phyloP scores from a whole-genome alignment of 1,139 yeast genomes.

The Lodderomyces beijingensis region DNA sequence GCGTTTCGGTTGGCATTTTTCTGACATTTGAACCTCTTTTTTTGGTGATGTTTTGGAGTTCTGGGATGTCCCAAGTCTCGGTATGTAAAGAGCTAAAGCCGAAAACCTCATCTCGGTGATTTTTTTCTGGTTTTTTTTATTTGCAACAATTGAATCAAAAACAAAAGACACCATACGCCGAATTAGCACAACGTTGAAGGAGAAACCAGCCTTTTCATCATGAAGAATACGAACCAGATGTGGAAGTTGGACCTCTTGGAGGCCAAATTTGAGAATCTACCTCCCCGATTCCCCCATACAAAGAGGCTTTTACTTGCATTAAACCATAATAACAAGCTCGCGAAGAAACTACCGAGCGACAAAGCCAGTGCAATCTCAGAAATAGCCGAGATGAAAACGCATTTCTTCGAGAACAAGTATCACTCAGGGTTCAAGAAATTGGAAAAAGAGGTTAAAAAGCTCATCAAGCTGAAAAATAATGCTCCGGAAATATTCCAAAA shows the following conservation, averaged over 20 bases:
- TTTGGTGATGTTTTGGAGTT: conserved; percentile 3
- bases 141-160: too few species aligned
- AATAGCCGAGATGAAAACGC: conserved; percentile 42
- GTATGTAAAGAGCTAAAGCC: too few species aligned
- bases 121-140: too few species aligned
- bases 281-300: conserved; percentile 55
- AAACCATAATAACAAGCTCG: conserved; percentile 40
- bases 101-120: too few species aligned
- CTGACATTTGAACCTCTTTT: too few species aligned
- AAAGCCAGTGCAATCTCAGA: conserved; percentile 40
- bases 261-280: conserved; percentile 36
- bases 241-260: conserved; percentile 54
- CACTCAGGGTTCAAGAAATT: conserved; percentile 45
- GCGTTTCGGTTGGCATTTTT: not conserved
- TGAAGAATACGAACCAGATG: conserved; percentile 19
- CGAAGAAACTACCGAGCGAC: conserved; percentile 37
- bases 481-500: conserved; percentile 19
- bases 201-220: too few species aligned
- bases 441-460: conserved; percentile 28
- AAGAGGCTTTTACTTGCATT: conserved; percentile 41
- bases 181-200: too few species aligned
- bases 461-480: conserved; percentile 18
- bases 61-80: too few species aligned
- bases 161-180: too few species aligned
- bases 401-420: conserved; percentile 47